Base-by-base conservation (phyloP, 805 yeast species). In the Kodamaea hsintzibuensis region DNA sequence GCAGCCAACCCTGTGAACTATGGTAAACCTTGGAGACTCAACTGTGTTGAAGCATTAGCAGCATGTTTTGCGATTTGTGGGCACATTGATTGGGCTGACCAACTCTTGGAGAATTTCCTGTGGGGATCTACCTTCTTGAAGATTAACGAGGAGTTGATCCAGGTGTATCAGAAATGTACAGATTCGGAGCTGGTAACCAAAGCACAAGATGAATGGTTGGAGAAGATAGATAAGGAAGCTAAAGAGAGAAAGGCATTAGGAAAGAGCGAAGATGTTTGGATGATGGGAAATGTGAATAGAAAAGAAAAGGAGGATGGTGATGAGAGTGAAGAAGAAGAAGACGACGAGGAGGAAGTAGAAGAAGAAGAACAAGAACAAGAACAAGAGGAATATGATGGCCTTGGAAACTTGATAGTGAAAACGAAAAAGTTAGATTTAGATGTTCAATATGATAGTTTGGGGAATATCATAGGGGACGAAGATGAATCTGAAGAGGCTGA, bases 1-100 rank as follows among this genome's bases (percentile, higher is more conserved):
- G 98, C 98, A 4, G 97, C 98, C 0, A 95, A 95, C 67, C 96
- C 97, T 30, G 98, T 96, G 7, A 95, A 95, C 69, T 95, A 95
- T 63, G 99, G 99, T 4, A 81, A 88, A 62, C 98, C 99, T 0
- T 92, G 98, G 98, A 82, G 85, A 62, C 74, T 95, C 54, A 95
- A 95, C 70, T 95, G 99, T 70, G 99, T 91, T 5, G 99, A 95
- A 68, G 99, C 99, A 0, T 73, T 95, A 40, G 99, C 99, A 1
- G 98, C 99, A 0, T 91, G 97, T 64, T 88, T 95, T 65, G 96
- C 96, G 1, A 92, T 95, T 54, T 93, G 91, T 1, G 98, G 98
- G 0, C 92, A 84, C 59, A 73, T 74, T 44, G 98, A 92, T 59
- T 91, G 96, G 96, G 98, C 99, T 0, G 81, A 79, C 17, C 80